Evolutionary conservation across 148 eudicot species (phyloP).

Genomic region (Rheum nobile): DNA sequence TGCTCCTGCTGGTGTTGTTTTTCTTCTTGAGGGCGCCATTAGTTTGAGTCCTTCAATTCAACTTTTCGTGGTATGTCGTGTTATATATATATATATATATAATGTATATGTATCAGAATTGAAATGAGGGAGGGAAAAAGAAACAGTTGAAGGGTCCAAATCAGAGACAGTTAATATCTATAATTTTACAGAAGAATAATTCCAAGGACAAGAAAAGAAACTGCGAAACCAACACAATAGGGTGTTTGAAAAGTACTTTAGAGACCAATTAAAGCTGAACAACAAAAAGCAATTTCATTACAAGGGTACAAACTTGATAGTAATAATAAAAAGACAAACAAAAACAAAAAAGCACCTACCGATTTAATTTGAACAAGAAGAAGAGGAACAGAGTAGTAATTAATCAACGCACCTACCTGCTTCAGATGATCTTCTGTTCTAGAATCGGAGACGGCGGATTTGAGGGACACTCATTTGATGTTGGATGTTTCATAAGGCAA

Average conservation of each 20-base stretch:
- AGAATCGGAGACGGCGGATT: not conserved
- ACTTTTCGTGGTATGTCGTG: not conserved
- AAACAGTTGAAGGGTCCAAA: conserved; percentile 10
- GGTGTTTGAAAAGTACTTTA: conserved; percentile 3
- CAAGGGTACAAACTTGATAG: not conserved
- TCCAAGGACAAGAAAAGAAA: not conserved
- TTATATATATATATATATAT: not conserved
- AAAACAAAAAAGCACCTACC: not conserved
- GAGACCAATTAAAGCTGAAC: not conserved
- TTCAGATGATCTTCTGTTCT: not conserved
- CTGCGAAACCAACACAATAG: not conserved
- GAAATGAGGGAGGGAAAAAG: not conserved
- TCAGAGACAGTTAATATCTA: conserved; percentile 3
- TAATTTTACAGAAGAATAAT: not conserved
- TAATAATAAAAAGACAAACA: not conserved
- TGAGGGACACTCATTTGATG: not conserved
- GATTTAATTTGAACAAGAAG: not conserved
- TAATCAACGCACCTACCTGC: not conserved
- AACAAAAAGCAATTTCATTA: not conserved
- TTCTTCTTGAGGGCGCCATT: conserved; percentile 16
- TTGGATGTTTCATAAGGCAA: not conserved
- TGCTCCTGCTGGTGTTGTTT: not conserved
- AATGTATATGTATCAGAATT: not conserved
- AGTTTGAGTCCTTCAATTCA: not conserved
- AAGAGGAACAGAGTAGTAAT: not conserved